Evolutionary conservation across 176 grass and related monocot species (phyloP).

Genomic region (Ananas comosus): DNA sequence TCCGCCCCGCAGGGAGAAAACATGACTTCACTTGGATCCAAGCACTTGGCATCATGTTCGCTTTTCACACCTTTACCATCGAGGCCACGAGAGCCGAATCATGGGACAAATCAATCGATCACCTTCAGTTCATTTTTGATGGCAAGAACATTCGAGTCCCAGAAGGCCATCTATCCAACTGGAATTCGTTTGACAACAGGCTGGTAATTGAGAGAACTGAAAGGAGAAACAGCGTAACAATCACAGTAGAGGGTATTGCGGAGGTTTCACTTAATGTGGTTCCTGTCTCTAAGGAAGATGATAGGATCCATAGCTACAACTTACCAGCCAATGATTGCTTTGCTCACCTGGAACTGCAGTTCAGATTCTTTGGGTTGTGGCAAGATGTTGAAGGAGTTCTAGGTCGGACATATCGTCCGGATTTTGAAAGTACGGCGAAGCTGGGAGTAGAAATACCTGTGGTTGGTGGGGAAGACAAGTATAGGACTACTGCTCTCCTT

Average conservation of each 20-base stretch:
- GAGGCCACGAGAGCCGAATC: neutral
- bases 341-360: constrained; percentile 23
- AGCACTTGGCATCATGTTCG: constrained; percentile 27
- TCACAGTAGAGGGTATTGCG: constrained; percentile 8
- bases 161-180: constrained; percentile 22
- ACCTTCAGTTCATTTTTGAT: constrained; percentile 20
- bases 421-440: constrained; percentile 25
- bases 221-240: constrained; percentile 17
- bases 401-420: constrained; percentile 20
- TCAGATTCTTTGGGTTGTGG: constrained; percentile 13
- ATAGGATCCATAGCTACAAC: constrained; percentile 24
- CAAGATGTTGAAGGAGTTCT: constrained; percentile 27
- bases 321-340: constrained; percentile 29
- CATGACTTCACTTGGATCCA: constrained; percentile 41
- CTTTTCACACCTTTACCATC: constrained; percentile 18
- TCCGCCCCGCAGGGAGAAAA: constrained; percentile 17
- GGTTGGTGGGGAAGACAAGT: constrained; percentile 32
- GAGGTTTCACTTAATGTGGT: constrained; percentile 27
- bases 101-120: constrained; percentile 24
- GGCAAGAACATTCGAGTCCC: constrained; percentile 14
- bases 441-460: constrained; percentile 26
- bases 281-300: constrained; percentile 33
- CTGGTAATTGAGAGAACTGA: constrained; percentile 26
- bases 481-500: constrained; percentile 18
- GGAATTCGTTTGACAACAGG: constrained; percentile 18